These are phyloP conservation scores for Paxillus rubicundulus DNA, from an alignment of 768 basidiomycete species.

Conservation along the genomic window DNA sequence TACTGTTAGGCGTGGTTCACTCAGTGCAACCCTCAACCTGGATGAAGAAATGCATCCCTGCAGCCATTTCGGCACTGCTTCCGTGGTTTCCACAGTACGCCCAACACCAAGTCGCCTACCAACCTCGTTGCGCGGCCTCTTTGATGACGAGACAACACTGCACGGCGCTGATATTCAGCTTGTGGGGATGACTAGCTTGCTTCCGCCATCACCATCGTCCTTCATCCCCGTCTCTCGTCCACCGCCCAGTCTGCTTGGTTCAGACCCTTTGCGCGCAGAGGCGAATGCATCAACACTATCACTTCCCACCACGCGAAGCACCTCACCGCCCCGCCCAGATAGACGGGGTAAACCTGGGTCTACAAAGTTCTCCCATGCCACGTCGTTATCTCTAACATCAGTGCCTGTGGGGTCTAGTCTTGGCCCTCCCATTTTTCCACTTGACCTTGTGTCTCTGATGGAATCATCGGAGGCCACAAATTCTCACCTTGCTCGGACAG, in stretches of 20 bases:
- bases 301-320: constrained; percentile 37
- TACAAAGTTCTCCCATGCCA: constrained; percentile 28
- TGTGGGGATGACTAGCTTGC: constrained; percentile 60
- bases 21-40: constrained; percentile 19
- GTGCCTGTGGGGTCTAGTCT: constrained; percentile 25
- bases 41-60: constrained; percentile 24
- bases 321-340: constrained; percentile 27
- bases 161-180: constrained; percentile 22
- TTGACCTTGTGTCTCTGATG: constrained; percentile 53
- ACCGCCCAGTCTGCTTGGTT: constrained; percentile 39
- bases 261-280: constrained; percentile 25
- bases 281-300: constrained; percentile 41
- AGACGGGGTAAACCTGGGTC: constrained; percentile 19
- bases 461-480: constrained; percentile 59
- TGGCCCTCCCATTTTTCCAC: too few species aligned
- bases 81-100: constrained; percentile 46
- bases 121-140: constrained; percentile 74
- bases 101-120: constrained; percentile 58
- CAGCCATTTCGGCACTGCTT: constrained; percentile 12
- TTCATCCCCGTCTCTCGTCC: constrained; percentile 37
- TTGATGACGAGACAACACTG: constrained; percentile 55
- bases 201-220: constrained; percentile 71
- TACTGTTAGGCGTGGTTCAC: constrained; percentile 51
- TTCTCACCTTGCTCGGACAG: constrained; percentile 64
- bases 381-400: constrained; percentile 35